Conservation (phyloP, 2,329 filamentous ascomycete species). For the Pleomassaria siparia region DNA sequence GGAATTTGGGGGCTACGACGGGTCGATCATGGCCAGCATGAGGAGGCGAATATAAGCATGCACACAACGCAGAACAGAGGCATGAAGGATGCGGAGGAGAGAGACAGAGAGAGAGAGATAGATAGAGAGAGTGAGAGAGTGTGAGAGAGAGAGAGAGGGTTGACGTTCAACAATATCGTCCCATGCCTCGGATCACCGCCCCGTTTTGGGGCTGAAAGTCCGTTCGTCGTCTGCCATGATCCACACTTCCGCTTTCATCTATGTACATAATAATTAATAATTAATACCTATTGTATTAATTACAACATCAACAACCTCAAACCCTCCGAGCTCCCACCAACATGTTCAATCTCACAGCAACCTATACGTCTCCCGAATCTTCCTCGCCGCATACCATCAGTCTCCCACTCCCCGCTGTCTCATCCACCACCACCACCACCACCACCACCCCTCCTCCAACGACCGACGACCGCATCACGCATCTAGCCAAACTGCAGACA, state of each 20-base stretch:
- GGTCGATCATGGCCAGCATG: constrained; percentile 28
- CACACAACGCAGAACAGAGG: constrained; percentile 1
- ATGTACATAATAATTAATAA: no score
- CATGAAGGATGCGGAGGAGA: background rate
- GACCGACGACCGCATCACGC: constrained; percentile 57
- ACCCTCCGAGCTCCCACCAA: constrained; percentile 37
- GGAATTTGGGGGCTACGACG: constrained; percentile 1
- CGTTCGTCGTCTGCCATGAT: background rate
- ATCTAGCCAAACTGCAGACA: constrained; percentile 61
- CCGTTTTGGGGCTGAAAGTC: background rate
- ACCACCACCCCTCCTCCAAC: constrained; percentile 22
- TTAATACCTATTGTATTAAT: no score
- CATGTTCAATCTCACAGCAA: constrained; percentile 48
- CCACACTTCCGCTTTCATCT: background rate
- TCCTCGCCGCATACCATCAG: constrained; percentile 37
- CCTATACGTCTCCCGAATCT: constrained; percentile 58
- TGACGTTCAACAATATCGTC: background rate
- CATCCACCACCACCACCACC: constrained; percentile 30
- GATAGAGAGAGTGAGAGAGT: no score
- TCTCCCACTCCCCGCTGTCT: constrained; percentile 21
- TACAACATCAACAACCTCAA: background rate
- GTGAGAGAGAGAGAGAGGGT: no score
- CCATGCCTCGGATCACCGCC: background rate
- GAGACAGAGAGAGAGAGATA: no score
- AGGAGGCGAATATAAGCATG: constrained; percentile 7